Percentiles rank a stretch among this genome's conserved stretches.
These are phyloP conservation scores for Arthrobotrys sinensis DNA, from an alignment of 2,329 filamentous ascomycete genomes.

Conservation along the genomic window DNA sequence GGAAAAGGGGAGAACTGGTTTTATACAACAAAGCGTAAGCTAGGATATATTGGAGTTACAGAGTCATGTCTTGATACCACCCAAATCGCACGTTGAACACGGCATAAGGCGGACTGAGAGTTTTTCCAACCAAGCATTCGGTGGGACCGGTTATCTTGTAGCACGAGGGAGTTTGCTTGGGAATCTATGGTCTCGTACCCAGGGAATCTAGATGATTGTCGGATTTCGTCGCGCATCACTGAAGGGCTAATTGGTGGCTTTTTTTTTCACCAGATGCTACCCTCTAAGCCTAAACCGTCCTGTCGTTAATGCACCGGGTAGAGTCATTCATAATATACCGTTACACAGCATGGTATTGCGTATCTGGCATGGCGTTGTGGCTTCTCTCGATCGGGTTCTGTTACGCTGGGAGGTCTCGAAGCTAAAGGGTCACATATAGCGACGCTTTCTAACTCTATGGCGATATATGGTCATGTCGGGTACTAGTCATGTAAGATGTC, in stretches of 20 bases:
- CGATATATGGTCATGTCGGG: not conserved
- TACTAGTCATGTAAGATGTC: not conserved
- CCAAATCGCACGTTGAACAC: conserved; percentile 45
- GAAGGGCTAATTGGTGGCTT: not conserved
- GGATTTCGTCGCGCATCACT: conserved; percentile 18
- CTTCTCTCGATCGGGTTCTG: conserved; percentile 16
- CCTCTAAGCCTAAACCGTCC: conserved; percentile 4
- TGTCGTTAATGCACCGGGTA: conserved; percentile 1
- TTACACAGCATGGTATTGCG: conserved; percentile 59
- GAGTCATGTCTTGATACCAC: conserved; percentile 26
- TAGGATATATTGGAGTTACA: conserved; percentile 4
- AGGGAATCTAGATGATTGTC: conserved; percentile 38
- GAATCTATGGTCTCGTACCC: no score
- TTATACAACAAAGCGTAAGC: conserved; percentile 2
- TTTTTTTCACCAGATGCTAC: not conserved
- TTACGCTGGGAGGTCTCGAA: not conserved
- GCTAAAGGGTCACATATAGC: not conserved
- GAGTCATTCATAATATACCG: not conserved
- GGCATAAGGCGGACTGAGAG: conserved; percentile 28
- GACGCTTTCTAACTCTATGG: not conserved
- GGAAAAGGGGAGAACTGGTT: not conserved
- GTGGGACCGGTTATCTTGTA: conserved; percentile 5
- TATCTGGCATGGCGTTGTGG: conserved; percentile 30
- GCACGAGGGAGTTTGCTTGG: conserved; percentile 14
- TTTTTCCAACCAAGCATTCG: conserved; percentile 11